phyloP scores from a whole-genome alignment of 768 basidiomycete genomes.

The Pholiota molesta region DNA sequence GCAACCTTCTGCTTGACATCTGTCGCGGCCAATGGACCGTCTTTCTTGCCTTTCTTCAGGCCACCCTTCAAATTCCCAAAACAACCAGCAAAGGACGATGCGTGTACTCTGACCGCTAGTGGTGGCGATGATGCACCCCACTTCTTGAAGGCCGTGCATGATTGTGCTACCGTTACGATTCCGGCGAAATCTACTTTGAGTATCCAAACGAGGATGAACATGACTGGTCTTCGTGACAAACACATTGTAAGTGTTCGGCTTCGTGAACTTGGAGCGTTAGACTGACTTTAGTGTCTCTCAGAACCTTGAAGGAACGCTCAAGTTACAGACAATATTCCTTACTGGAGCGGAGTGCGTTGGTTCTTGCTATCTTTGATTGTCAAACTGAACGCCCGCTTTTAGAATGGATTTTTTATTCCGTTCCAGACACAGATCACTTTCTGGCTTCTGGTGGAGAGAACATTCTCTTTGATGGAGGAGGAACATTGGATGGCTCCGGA shows the following conservation, averaged over 20 bases:
- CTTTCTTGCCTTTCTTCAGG: slow-evolving; percentile 5
- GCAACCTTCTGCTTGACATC: slow-evolving; percentile 6
- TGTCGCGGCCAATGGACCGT: slow-evolving; percentile 6
- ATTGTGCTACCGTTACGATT: slow-evolving; percentile 44
- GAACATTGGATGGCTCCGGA: slow-evolving; percentile 66
- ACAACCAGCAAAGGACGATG: slow-evolving; percentile 4
- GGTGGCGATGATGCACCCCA: slow-evolving; percentile 56
- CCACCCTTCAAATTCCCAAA: slow-evolving; percentile 9
- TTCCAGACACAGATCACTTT: slow-evolving; percentile 59
- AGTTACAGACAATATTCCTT: slow-evolving; percentile 50
- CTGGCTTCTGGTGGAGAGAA: slow-evolving; percentile 57
- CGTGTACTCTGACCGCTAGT: slow-evolving; percentile 45
- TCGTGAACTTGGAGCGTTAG: neutral
- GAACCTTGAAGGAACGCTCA: slow-evolving; percentile 53
- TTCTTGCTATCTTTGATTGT: neutral
- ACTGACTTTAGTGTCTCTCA: slow-evolving; percentile 20
- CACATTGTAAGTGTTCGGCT: slow-evolving; percentile 43
- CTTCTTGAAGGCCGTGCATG: slow-evolving; percentile 45
- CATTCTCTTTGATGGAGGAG: slow-evolving; percentile 56
- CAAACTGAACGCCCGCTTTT: neutral
- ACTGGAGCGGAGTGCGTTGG: slow-evolving; percentile 50
- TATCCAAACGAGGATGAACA: slow-evolving; percentile 53
- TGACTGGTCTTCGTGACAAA: slow-evolving; percentile 52
- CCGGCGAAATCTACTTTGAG: slow-evolving; percentile 51
- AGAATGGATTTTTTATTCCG: slow-evolving; percentile 55